Conservation (phyloP, 164 flowering plant species). For the Annona cherimola region DNA sequence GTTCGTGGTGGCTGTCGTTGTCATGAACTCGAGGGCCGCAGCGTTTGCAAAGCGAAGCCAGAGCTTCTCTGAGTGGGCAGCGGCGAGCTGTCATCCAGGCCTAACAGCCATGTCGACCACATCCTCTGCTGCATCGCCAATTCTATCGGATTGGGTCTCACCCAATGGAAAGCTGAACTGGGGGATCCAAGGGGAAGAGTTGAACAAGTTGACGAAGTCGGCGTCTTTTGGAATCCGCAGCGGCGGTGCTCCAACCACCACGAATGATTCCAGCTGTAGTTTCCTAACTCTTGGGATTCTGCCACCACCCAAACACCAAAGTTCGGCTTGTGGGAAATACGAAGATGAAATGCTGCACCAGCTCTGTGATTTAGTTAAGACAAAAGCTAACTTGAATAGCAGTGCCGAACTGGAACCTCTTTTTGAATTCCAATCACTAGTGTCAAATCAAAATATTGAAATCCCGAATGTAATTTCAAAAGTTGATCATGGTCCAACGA, state of each 20-base stretch:
- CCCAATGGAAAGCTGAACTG: conserved; percentile 81
- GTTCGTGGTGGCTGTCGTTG: conserved; percentile 31
- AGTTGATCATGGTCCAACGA: no score
- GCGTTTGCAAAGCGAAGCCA: conserved; percentile 84
- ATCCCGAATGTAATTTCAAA: no score
- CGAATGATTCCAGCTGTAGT: no score
- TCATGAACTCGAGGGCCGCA: conserved; percentile 50
- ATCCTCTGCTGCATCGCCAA: conserved; percentile 18
- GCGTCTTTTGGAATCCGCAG: conserved; percentile 66
- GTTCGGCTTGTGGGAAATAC: no score
- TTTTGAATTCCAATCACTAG: no score
- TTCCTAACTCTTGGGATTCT: no score
- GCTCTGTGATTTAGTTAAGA: no score
- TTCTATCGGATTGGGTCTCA: conserved; percentile 71
- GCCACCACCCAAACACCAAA: no score
- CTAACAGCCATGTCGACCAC: conserved; percentile 16
- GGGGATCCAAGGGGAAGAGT: conserved; percentile 78
- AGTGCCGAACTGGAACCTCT: no score
- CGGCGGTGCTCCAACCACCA: conserved; percentile 1
- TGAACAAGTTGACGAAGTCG: conserved; percentile 67
- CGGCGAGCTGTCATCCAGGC: conserved; percentile 23
- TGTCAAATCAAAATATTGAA: no score
- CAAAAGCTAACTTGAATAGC: no score
- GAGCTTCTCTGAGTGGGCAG: conserved; percentile 71
- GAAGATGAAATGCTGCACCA: no score